Evolutionary conservation across 202 grass and related monocot species (phyloP), one percentile per base, ranked within the genome.

Genomic region (Schoenoplectus tabernaemontani): DNA sequence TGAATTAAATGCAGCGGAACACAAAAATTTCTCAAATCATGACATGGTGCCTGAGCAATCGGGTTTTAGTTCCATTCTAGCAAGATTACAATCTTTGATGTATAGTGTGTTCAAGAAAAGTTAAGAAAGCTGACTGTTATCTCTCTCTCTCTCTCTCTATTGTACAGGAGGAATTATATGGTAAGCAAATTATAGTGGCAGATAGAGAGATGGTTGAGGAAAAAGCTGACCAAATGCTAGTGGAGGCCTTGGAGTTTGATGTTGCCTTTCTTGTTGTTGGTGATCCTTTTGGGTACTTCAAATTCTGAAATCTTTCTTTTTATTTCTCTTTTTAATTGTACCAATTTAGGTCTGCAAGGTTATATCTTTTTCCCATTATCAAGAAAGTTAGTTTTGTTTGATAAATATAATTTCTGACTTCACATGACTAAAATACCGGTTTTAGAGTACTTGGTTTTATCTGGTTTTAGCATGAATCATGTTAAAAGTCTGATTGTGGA

Each of bases 141-240:
- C 22, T 2, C n/a, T n/a, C n/a, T 42, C 10, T 6, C 9, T 46
- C 36, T 69, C 58, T 58, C 7, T n/a, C 22, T n/a, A 32, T 54
- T 64, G 12, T 39, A 37, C 84, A 94, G 91, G 91, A 98, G 86
- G 87, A 89, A 83, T 78, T 98, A 34, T 98, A 98, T 30, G 95
- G 86, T 13, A 98, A 89, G 62, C 84, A 98, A 82, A 84, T 98
- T 76, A 64, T 87, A 34, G 86, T 94, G 6, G 91, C 89, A 1
- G 95, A 98, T 50, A 86, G 95, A 57, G 95, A 98, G 74, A 98
- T 94, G 95, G 95, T 94, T 28, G 95, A 94, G 80, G 95, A 94
- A 84, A 83, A 68, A 28, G 89, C 92, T 2, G 95, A 94, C 71
- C 71, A 76, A 61, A 82, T 98, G 79, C 82, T 98, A 41, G 24